Conservation (phyloP, 352 stramenopile genomes). For the Phytophthora hybrid region DNA sequence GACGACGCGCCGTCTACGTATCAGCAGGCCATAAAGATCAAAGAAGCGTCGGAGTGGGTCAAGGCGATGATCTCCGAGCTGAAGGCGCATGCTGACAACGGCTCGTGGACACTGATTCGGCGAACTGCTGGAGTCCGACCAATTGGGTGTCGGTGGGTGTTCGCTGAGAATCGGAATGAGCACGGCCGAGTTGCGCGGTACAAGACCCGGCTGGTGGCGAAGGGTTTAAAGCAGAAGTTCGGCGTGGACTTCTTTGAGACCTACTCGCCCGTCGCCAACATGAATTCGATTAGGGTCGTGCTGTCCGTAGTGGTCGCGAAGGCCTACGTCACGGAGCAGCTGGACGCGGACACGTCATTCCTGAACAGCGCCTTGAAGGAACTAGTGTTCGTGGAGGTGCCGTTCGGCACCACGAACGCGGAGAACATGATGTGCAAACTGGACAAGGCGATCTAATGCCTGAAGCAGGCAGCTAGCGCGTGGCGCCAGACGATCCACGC, state of each 20-base stretch:
- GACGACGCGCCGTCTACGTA: not conserved
- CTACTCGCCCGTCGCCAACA: not conserved
- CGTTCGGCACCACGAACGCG: too few relatives aligned
- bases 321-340: not conserved
- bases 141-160: not conserved
- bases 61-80: constrained; percentile 19
- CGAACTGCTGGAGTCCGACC: not conserved
- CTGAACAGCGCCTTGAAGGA: too few relatives aligned
- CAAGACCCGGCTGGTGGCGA: not conserved
- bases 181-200: not conserved
- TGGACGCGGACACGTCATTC: too few relatives aligned
- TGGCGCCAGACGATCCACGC: not conserved
- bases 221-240: not conserved
- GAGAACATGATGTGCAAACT: too few relatives aligned
- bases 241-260: not conserved
- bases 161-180: not conserved
- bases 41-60: constrained; percentile 4
- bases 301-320: not conserved
- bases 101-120: constrained; percentile 7
- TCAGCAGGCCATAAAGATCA: not conserved
- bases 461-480: not conserved
- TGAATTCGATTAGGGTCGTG: constrained; percentile 2
- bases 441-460: not conserved
- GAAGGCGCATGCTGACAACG: constrained; percentile 9
- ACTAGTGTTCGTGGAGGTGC: too few relatives aligned